Evolutionary conservation across 2,329 filamentous ascomycete species (phyloP), one percentile per base, ranked within the genome.

Genomic region (Byssoonygena ceratinophila): DNA sequence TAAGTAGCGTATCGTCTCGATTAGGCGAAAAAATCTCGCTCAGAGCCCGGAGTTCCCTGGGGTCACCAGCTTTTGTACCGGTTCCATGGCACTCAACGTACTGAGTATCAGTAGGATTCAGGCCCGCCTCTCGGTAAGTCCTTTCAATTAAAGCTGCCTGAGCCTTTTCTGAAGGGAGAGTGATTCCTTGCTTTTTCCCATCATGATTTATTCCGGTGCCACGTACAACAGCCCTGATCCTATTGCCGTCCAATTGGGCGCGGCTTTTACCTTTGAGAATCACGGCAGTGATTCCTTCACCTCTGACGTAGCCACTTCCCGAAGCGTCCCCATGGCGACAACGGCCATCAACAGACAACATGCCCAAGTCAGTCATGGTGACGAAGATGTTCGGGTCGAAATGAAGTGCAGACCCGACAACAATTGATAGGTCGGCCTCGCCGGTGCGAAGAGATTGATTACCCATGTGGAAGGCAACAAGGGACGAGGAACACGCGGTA

Each of bases 291-390:
- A 85, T 84, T 20, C 80, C 82, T 60, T 92, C 87, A 51, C 82
- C 85, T 64, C 87, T 82, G 69, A 86, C 91, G 68, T 91, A 91
- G 1, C 87, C 87, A 67, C 89, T 85, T 2, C 87, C 87, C 32
- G 76, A 80, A 57, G 87, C 82, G 66, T 91, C 86, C 63, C 87
- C 91, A 0, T 85, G 87, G 62, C 87, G 86, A 68, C 85, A 90
- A 57, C 81, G 78, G 7, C 85, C 85, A 49, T 51, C 46, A 23
- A 45, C 39, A 25, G 52, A 54, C 20, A 54, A 41, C 52, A 54
- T 54, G 14, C 46, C 46, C 39, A 54, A 31, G 25, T 54, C 46
- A 18, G 46, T 54, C 49, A 52, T 52, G 8, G 48, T 47, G 20
- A 55, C 32, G 22, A 43, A 52, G 27, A 55, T 51, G 32, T 60